Percentiles rank a stretch among this genome's conserved stretches.
Conservation (phyloP, 768 basidiomycete genomes). For the Xerocomus spinulosus region DNA sequence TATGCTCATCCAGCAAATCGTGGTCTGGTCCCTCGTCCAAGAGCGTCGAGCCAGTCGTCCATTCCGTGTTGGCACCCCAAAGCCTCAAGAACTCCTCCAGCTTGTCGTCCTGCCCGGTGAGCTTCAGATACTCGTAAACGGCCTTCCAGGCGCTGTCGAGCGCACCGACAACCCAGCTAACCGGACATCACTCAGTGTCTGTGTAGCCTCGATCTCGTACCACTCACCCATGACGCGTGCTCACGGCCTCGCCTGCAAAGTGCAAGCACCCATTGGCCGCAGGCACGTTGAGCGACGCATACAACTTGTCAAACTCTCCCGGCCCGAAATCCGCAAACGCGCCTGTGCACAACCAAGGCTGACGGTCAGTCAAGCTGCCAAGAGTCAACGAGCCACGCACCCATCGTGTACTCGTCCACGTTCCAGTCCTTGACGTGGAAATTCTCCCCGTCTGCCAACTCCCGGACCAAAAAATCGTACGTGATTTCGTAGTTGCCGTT, state of each 20-base stretch:
- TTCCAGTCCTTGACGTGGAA: slow-evolving; percentile 34
- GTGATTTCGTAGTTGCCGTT: slow-evolving; percentile 3
- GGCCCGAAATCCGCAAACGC: slow-evolving; percentile 40
- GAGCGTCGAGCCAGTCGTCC: slow-evolving; percentile 12
- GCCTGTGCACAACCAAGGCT: no score
- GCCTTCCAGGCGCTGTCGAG: slow-evolving; percentile 36
- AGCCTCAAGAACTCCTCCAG: slow-evolving; percentile 17
- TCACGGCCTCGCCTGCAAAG: slow-evolving; percentile 16
- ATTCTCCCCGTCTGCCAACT: slow-evolving; percentile 16
- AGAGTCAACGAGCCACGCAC: slow-evolving; percentile 17
- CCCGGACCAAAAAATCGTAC: slow-evolving; percentile 15
- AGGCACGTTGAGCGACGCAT: slow-evolving; percentile 28
- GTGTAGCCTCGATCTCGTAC: background rate
- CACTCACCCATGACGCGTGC: slow-evolving; percentile 14
- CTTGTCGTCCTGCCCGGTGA: slow-evolving; percentile 8
- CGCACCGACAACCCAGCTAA: slow-evolving; percentile 38
- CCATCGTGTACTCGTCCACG: slow-evolving; percentile 30
- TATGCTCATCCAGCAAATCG: slow-evolving; percentile 10
- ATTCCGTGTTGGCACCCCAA: slow-evolving; percentile 33
- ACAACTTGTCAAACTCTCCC: slow-evolving; percentile 34
- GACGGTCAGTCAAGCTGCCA: background rate
- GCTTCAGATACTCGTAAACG: slow-evolving; percentile 25
- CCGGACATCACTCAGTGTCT: slow-evolving; percentile 17
- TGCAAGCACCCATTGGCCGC: slow-evolving; percentile 20
- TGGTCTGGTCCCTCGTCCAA: background rate